These are phyloP conservation scores for Moesziomyces aphidis DNA, from an alignment of 1,284 basidiomycete species.

Conservation along the genomic window DNA sequence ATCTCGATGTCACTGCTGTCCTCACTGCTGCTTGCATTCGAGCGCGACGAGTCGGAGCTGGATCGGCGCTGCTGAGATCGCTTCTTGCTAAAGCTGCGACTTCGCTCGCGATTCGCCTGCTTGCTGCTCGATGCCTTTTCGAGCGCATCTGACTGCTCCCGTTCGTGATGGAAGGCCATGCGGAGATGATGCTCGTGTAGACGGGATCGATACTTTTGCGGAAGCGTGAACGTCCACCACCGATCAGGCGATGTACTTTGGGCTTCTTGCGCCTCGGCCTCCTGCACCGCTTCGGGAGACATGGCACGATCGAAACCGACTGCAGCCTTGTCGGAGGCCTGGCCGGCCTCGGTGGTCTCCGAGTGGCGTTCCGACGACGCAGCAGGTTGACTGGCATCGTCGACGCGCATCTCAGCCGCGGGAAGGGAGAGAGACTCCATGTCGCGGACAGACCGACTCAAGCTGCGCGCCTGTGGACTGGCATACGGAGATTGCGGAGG, in stretches of 20 bases:
- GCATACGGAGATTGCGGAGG: constrained; percentile 32
- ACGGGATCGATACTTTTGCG: constrained; percentile 53
- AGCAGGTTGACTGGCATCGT: constrained; percentile 13
- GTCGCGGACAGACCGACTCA: constrained; percentile 18
- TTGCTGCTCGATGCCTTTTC: constrained; percentile 11
- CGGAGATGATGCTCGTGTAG: constrained; percentile 54
- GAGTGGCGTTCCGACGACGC: constrained; percentile 18
- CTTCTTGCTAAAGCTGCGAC: constrained; percentile 16
- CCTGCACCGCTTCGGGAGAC: constrained; percentile 21
- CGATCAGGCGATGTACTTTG: constrained; percentile 37
- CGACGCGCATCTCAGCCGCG: constrained; percentile 17
- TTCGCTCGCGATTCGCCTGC: constrained; percentile 7
- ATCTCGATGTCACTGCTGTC: constrained; percentile 41
- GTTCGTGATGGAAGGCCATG: constrained; percentile 44
- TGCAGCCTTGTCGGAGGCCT: constrained; percentile 12
- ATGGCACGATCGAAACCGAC: constrained; percentile 21
- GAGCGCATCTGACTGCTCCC: constrained; percentile 21
- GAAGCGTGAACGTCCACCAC: constrained; percentile 62
- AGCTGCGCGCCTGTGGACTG: constrained; percentile 33
- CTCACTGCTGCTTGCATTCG: constrained; percentile 23
- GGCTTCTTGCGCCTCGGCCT: constrained; percentile 30
- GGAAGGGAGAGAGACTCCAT: constrained; percentile 24
- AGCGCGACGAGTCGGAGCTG: constrained; percentile 29
- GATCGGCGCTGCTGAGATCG: constrained; percentile 14
- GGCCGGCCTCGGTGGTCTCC: constrained; percentile 9